phyloP scores from a whole-genome alignment of 225 moss, liverwort and hornwort genomes.

The Rhytidiadelphus loreus region DNA sequence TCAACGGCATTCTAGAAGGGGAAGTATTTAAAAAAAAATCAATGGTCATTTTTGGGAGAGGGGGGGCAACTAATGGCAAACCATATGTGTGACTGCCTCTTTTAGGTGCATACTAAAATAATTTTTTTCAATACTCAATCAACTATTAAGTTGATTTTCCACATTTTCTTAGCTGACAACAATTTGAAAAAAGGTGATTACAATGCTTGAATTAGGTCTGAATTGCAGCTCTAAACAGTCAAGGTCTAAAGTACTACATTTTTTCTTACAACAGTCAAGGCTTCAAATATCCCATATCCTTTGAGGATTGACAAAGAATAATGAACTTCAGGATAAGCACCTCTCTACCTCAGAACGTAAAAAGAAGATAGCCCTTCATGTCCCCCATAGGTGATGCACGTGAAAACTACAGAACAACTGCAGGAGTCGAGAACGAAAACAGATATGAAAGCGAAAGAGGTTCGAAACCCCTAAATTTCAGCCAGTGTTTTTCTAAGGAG shows the following conservation, averaged over 20 bases:
- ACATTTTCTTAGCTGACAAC: not conserved
- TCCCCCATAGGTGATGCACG: not conserved
- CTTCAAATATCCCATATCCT: not conserved
- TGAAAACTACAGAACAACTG: not conserved
- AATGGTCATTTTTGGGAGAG: no score
- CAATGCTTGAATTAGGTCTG: not conserved
- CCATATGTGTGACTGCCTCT: no score
- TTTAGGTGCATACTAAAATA: no score
- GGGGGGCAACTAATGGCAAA: no score
- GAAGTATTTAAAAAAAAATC: no score
- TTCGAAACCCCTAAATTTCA: not conserved
- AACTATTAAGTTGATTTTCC: no score
- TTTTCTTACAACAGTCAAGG: no score
- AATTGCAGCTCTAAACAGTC: not conserved
- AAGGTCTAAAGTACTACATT: rapidly evolving
- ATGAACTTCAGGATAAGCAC: no score
- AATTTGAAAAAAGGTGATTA: not conserved
- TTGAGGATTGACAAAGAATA: not conserved
- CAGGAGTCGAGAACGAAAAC: not conserved
- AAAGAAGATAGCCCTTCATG: not conserved
- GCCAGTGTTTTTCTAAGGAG: no score
- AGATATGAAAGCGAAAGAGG: not conserved
- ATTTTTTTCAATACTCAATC: no score
- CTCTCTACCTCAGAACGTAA: not conserved
- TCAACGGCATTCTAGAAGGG: no score